These are phyloP conservation scores for Amphirosellinia nigrospora DNA, from an alignment of 495 filamentous ascomycete species.

Conservation along the genomic window DNA sequence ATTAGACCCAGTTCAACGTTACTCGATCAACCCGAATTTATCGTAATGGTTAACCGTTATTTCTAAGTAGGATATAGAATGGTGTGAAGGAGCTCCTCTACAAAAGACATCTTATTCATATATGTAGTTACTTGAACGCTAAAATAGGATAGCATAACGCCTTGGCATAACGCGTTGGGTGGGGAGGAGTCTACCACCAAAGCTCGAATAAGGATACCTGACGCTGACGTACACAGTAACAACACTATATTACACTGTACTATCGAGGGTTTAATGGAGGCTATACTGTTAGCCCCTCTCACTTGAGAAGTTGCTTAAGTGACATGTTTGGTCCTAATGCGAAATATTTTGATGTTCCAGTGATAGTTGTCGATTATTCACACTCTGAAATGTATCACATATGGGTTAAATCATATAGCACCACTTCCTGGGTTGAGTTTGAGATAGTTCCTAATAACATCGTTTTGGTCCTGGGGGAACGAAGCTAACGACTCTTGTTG, in stretches of 20 bases:
- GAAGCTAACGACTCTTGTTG: not conserved
- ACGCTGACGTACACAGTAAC: not conserved
- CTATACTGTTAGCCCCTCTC: no score
- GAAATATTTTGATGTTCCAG: not conserved
- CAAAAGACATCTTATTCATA: not conserved
- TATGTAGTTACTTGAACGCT: not conserved
- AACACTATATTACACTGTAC: not conserved
- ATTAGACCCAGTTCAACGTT: not conserved
- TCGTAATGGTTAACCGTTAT: constrained; percentile 19
- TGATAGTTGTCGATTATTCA: not conserved
- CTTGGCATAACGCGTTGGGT: constrained; percentile 15
- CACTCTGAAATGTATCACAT: not conserved
- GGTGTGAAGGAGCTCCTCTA: not conserved
- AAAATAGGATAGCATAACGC: constrained; percentile 14
- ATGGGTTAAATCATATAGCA: not conserved
- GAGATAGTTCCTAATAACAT: not conserved
- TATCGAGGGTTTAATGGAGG: not conserved
- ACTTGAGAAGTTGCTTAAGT: not conserved
- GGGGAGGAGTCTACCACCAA: not conserved
- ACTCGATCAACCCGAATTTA: not conserved
- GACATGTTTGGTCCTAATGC: not conserved
- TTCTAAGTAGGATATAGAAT: not conserved
- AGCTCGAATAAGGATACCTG: not conserved
- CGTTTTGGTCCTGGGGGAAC: not conserved
- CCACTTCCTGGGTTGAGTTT: not conserved